Percentiles rank a stretch among this genome's conserved stretches.
Conservation (phyloP, 371 early-diverging fungal species). For the Coemansia sp. region DNA sequence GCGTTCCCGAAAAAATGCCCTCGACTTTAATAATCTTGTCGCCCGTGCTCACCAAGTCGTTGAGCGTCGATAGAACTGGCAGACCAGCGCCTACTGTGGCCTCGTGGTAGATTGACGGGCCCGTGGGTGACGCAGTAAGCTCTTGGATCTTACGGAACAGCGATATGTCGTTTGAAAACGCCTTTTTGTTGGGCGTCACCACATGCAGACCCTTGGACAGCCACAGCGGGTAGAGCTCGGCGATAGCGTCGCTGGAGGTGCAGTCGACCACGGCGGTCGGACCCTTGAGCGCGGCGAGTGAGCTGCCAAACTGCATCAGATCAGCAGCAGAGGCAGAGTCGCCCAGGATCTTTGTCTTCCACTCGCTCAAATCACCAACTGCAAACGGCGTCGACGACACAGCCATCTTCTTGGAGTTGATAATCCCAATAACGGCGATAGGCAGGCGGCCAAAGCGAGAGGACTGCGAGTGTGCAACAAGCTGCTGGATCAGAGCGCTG, state of each 20-base stretch:
- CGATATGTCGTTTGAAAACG: conserved; percentile 70
- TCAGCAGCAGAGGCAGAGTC: conserved; percentile 34
- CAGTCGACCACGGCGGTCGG: conserved; percentile 84
- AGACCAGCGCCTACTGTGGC: conserved; percentile 98
- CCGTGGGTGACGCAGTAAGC: conserved; percentile 50
- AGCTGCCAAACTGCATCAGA: conserved; percentile 24
- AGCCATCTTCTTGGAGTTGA: conserved; percentile 69
- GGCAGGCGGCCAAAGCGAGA: conserved; percentile 51
- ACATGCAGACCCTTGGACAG: conserved; percentile 76
- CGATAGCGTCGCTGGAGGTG: conserved; percentile 80
- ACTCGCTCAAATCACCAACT: conserved; percentile 40
- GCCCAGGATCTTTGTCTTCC: conserved; percentile 45
- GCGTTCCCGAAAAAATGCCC: conserved; percentile 95
- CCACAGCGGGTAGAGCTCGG: conserved; percentile 80
- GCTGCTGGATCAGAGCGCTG: conserved; percentile 77
- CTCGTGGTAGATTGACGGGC: conserved; percentile 80
- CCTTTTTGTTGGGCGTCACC: conserved; percentile 98
- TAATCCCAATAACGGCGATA: conserved; percentile 59
- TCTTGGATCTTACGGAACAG: conserved; percentile 72
- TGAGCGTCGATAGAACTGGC: conserved; percentile 89
- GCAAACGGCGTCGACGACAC: conserved; percentile 52
- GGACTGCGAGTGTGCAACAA: conserved; percentile 56
- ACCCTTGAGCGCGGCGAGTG: conserved; percentile 35
- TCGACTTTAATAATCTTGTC: conserved; percentile 89
- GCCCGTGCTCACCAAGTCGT: conserved; percentile 86